These are phyloP conservation scores for Ogataea siamensis DNA, from an alignment of 805 yeast species.

Conservation along the genomic window DNA sequence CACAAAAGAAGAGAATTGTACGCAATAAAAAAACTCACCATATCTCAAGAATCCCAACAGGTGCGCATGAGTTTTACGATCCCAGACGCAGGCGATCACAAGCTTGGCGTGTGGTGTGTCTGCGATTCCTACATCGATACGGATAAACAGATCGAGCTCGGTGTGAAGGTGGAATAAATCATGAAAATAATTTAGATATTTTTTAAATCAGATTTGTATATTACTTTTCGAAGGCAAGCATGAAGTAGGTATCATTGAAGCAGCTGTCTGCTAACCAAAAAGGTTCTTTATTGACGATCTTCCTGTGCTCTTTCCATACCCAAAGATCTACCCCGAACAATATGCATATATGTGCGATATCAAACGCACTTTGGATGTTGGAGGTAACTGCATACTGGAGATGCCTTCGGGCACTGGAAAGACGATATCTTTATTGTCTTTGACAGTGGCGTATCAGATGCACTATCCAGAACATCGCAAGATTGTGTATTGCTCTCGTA, in stretches of 20 bases:
- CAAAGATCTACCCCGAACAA: constrained; percentile 96
- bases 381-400: constrained; percentile 93
- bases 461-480: constrained; percentile 89
- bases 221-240: no score
- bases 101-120: constrained; percentile 75
- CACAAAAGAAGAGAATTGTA: constrained; percentile 55
- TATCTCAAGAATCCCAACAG: constrained; percentile 51
- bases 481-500: constrained; percentile 96
- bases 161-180: constrained; percentile 11
- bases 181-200: no score
- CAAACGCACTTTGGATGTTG: constrained; percentile 89
- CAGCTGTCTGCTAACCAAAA: no score
- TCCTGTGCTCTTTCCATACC: constrained; percentile 95
- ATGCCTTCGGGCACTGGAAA: constrained; percentile 99
- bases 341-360: constrained; percentile 97
- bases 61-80: constrained; percentile 55
- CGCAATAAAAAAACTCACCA: constrained; percentile 65
- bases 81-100: constrained; percentile 59
- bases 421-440: constrained; percentile 85
- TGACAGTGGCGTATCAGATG: constrained; percentile 95
- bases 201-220: no score
- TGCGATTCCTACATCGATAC: constrained; percentile 93
- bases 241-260: no score
- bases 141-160: constrained; percentile 72
- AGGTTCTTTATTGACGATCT: constrained; percentile 93